phyloP scores from a whole-genome alignment of 768 basidiomycete genomes.

The Mycena filopes region DNA sequence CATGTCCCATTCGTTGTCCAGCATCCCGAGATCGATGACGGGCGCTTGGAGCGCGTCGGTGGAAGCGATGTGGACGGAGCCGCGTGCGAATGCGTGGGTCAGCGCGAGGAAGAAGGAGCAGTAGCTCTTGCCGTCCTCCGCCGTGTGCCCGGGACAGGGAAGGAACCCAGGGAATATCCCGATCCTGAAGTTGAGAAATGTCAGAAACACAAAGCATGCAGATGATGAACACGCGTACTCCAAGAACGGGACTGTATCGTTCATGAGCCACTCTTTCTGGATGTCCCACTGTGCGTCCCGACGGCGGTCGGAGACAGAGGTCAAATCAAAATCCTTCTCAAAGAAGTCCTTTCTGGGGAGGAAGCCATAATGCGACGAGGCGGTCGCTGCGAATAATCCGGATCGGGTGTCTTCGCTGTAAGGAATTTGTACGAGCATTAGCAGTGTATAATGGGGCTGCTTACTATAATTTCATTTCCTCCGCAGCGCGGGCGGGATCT shows the following conservation, averaged over 20 bases:
- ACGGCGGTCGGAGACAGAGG: background rate
- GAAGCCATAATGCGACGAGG: slow-evolving; percentile 24
- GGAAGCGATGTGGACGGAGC: slow-evolving; percentile 54
- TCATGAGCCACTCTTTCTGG: slow-evolving; percentile 20
- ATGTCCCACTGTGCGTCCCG: background rate
- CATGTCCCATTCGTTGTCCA: slow-evolving; percentile 39
- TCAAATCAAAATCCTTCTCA: background rate
- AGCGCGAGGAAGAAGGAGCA: slow-evolving; percentile 33
- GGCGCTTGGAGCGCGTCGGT: slow-evolving; percentile 53
- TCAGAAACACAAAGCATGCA: background rate
- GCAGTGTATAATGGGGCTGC: background rate
- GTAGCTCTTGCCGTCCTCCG: slow-evolving; percentile 38
- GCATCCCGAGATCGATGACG: slow-evolving; percentile 57
- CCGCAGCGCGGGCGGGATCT: slow-evolving; percentile 24
- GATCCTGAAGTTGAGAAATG: background rate
- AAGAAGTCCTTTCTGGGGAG: slow-evolving; percentile 23
- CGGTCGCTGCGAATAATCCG: slow-evolving; percentile 18
- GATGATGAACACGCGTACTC: slow-evolving; percentile 28
- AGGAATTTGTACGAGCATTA: background rate
- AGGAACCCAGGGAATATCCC: slow-evolving; percentile 25
- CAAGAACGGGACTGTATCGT: slow-evolving; percentile 22
- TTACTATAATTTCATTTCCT: slow-evolving; percentile 31
- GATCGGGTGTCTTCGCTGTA: slow-evolving; percentile 8
- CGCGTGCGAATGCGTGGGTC: slow-evolving; percentile 52
- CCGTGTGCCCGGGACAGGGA: background rate